These are phyloP conservation scores for Populus nigra DNA, from an alignment of 345 rosid genomes.

Conservation along the genomic window DNA sequence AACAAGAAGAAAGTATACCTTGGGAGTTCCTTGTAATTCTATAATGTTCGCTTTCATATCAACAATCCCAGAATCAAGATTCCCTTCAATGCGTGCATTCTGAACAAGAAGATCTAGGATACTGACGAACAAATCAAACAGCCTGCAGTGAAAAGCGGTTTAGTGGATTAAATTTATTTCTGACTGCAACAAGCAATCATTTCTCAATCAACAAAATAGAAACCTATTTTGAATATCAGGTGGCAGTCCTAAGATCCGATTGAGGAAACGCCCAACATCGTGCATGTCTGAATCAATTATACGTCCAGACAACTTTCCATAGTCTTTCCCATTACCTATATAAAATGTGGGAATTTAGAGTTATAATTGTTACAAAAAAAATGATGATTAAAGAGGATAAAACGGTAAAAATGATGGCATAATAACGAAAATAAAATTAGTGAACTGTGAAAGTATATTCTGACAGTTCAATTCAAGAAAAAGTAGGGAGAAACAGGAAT, in stretches of 20 bases:
- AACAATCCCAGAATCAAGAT: conserved; percentile 89
- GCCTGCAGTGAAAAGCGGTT: conserved; percentile 47
- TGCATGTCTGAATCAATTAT: conserved; percentile 98
- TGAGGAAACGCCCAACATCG: conserved; percentile 91
- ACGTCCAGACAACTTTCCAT: conserved; percentile 80
- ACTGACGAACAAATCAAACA: conserved; percentile 85
- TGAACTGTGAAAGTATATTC: neutral
- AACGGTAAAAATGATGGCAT: neutral
- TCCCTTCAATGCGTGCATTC: conserved; percentile 94
- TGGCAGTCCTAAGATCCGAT: conserved; percentile 92
- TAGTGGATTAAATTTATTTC: conserved; percentile 22
- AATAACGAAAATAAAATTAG: neutral
- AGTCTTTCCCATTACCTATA: conserved; percentile 83
- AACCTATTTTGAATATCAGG: conserved; percentile 97
- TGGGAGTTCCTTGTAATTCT: conserved; percentile 76
- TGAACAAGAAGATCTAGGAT: conserved; percentile 84
- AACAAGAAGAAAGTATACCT: conserved; percentile 52
- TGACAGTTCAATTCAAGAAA: neutral
- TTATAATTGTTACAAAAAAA: neutral
- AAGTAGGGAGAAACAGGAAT: neutral
- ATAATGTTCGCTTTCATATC: conserved; percentile 88
- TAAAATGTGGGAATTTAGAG: conserved; percentile 12
- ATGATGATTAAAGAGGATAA: neutral
- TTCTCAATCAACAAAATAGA: conserved; percentile 17
- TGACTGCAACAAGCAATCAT: conserved; percentile 9